phyloP scores from a whole-genome alignment of 2,329 filamentous ascomycete genomes.

The Trichoderma atroviride region DNA sequence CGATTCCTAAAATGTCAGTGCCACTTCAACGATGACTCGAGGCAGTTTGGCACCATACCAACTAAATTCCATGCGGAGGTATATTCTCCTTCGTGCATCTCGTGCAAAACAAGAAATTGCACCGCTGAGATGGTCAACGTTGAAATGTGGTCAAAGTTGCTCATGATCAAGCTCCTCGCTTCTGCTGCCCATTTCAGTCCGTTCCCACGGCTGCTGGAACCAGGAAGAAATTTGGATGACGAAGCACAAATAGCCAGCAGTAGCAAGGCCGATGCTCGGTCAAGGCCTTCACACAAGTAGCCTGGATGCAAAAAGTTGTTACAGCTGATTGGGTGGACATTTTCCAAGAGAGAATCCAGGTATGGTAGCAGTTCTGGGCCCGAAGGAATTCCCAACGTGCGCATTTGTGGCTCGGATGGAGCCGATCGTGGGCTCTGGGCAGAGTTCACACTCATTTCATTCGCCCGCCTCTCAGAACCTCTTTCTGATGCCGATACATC shows the following conservation, averaged over 20 bases:
- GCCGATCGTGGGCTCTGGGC: background rate
- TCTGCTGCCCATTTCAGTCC: conserved; percentile 1
- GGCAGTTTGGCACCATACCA: background rate
- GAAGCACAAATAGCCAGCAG: conserved; percentile 1
- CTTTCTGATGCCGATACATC: background rate
- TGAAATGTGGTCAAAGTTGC: background rate
- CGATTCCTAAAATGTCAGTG: conserved; percentile 4
- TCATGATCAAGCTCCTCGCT: conserved; percentile 1
- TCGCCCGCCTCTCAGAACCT: background rate
- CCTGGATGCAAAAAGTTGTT: too few species aligned
- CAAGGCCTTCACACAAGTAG: too few species aligned
- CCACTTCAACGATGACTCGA: background rate
- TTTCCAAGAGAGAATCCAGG: too few species aligned
- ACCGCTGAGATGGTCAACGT: background rate
- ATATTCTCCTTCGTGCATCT: conserved; percentile 5
- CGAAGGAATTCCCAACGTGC: too few species aligned
- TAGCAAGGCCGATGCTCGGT: background rate
- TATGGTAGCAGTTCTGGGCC: too few species aligned
- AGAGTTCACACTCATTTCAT: background rate
- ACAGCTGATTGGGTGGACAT: too few species aligned
- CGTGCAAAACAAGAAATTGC: conserved; percentile 3
- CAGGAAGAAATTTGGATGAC: conserved; percentile 2
- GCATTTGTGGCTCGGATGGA: background rate
- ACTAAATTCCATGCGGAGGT: conserved; percentile 3
- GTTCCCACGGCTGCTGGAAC: conserved; percentile 1